Evolutionary conservation across 441 rosid genomes (phyloP), one percentile per base, ranked within the genome.

Genomic region (Pelargonium cotyledonis): DNA sequence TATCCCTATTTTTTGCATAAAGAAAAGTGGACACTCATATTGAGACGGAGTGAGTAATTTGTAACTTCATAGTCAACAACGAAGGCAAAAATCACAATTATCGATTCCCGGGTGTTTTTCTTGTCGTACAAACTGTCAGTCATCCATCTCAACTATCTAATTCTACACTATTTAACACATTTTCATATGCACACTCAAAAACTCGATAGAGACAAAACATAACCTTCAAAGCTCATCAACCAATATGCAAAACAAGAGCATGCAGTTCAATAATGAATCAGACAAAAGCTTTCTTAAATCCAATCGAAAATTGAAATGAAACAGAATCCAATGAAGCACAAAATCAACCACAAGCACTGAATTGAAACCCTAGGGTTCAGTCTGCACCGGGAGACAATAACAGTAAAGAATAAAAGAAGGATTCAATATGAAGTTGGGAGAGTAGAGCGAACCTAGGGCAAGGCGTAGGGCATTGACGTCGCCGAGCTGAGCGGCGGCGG

Each of bases 401-500:
- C 38, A 31, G 4, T 31, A 31, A 31, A 31, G 38, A 31, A 55
- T 15, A 55, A 49, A 49, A 5, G 18, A 49, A 10, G n/a, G 15
- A 49, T 49, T 49, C 21, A 15, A 55, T 16, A 15, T 14, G 8
- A 55, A 47, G 53, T 1, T 47, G 23, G 21, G 11, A 46, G 16
- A 53, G 26, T 8, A n/a, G 40, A 38, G 55, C 4, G 40, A 40
- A 73, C 76, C 76, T 55, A 73, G 72, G 66, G 76, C 76, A 12
- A 41, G 44, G 58, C 72, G 72, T 38, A 73, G 76, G 55, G 76
- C 76, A 9, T 63, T 66, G 47, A 73, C 76, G 76, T 73, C 76
- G 72, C 76, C 76, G 60, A 16, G 68, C 68, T 73, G 72, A 58
- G 69, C 85, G 14, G 98, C 92, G 75, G 77, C 75, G 83, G 86